Evolutionary conservation across 2,329 filamentous ascomycete species (phyloP), one percentile per base, ranked within the genome.

Genomic region (Knufia fluminis): DNA sequence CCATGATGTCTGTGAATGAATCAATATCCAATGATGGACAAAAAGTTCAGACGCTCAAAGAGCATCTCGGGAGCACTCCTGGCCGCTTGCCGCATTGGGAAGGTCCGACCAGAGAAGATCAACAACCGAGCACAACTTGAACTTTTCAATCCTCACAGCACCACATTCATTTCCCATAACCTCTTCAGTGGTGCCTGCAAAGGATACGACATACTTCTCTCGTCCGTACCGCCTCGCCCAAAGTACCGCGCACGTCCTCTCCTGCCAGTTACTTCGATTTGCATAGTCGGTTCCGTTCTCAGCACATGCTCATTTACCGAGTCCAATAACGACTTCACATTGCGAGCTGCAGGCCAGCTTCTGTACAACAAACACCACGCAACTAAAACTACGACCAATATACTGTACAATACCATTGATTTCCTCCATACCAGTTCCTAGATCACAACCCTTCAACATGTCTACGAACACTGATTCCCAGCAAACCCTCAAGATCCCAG

Each of bases 401-500:
- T 31, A 31, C 28, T 31, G 28, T 31, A 31, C 28, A 31, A 31
- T 31, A 31, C 28, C 14, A 14, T 31, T n/a, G n/a, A n/a, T n/a
- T n/a, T n/a, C n/a, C n/a, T n/a, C n/a, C n/a, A n/a, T n/a, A n/a
- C n/a, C n/a, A n/a, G n/a, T n/a, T n/a, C n/a, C n/a, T n/a, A n/a
- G n/a, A n/a, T n/a, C n/a, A 31, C 28, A 14, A 39, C 35, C 7
- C 7, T 16, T n/a, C 7, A 17, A 41, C 9, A 23, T 26, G 39
- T 41, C 39, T 16, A 22, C 39, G 4, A 17, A 41, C 39, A 22
- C 4, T n/a, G 16, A 16, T 17, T 7, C 33, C 16, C 33, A 36
- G 33, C 33, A 45, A 26, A 16, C 42, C 10, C 23, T 45, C 16
- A 36, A 47, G 17, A 49, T 49, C 19, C 46, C 46, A n/a, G 36